Evolutionary conservation across 2,329 filamentous ascomycete species (phyloP), one percentile per base, ranked within the genome.

Genomic region (Scolecobasidium constrictum): DNA sequence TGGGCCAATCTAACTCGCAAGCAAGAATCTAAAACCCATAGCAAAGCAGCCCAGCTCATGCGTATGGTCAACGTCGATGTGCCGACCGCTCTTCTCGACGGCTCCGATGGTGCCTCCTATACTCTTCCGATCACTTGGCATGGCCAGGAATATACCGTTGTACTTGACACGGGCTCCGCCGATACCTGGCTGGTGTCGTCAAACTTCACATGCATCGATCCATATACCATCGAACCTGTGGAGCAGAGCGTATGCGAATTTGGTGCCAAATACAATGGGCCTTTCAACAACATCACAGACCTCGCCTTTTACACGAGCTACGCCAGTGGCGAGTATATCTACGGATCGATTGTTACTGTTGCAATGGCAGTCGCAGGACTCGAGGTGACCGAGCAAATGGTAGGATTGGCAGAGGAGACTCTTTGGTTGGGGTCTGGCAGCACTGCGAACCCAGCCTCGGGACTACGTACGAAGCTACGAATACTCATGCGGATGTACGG

Each of bases 161-260:
- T 45, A 21, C 18, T 47, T 13, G 45, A 47, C 36, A 47, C 45
- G 3, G 45, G 45, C 18, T 26, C 18, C 16, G 13, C 35, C n/a
- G 45, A 47, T 28, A 47, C 45, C 20, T 47, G 45, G 45, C 28
- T 47, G 1, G 31, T 34, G 4, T 15, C 12, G 13, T 12, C 17
- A 9, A 13, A 36, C 5, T 47, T 40, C 33, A 16, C 17, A 4
- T 47, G 45, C 33, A 21, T 31, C 3, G 38, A 40, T 15, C 9
- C 21, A 15, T 15, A 3, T 3, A 7, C 17, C 15, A 18, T 31
- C 7, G 15, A 20, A 17, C 15, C 20, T 16, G 6, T 3, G 9
- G 12, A 18, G 7, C n/a, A 18, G 9, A 18, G 12, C 4, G 7
- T 38, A 19, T 46, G 44, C 43, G n/a, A 16, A 4, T 46, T 46